Evolutionary conservation across 2,329 filamentous ascomycete genomes (phyloP).

Genomic region (Penicillium sp.): DNA sequence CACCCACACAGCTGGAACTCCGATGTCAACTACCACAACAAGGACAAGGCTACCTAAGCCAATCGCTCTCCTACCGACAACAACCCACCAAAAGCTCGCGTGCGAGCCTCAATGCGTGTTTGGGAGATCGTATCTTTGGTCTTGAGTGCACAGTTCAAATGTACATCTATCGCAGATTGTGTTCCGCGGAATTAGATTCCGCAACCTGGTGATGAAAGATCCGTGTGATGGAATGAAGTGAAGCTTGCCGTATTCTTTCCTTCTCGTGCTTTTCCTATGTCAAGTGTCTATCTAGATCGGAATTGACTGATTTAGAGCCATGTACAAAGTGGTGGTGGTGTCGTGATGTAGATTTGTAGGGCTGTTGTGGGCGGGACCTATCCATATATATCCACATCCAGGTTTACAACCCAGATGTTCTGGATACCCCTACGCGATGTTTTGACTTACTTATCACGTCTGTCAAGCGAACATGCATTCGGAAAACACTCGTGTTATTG

Average conservation of each 20-base stretch:
- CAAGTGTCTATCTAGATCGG: conserved; percentile 14
- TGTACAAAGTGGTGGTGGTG: conserved; percentile 3
- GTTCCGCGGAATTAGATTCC: conserved; percentile 24
- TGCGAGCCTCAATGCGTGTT: conserved; percentile 15
- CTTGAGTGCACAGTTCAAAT: conserved; percentile 29
- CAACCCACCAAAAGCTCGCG: conserved; percentile 12
- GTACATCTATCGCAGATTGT: conserved; percentile 41
- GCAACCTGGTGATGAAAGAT: conserved; percentile 17
- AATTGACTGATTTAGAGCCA: conserved; percentile 14
- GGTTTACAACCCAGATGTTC: neutral
- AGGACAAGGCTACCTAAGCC: conserved; percentile 68
- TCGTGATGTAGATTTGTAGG: neutral
- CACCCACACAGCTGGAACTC: conserved; percentile 78
- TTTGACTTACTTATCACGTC: neutral
- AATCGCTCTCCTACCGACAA: conserved; percentile 4
- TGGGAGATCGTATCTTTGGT: conserved; percentile 16
- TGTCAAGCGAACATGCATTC: neutral
- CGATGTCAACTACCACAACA: conserved; percentile 95
- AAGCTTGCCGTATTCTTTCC: conserved; percentile 23
- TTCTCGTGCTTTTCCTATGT: conserved; percentile 28
- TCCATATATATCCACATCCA: neutral
- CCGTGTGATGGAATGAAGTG: conserved; percentile 33
- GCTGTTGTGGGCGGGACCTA: neutral
- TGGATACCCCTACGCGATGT: neutral
- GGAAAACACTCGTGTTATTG: neutral